A percentile compares a stretch with the other conserved stretches of the same genome.
These are phyloP conservation scores for Colletotrichum navitas DNA, from an alignment of 2,329 filamentous ascomycete genomes.

Conservation along the genomic window DNA sequence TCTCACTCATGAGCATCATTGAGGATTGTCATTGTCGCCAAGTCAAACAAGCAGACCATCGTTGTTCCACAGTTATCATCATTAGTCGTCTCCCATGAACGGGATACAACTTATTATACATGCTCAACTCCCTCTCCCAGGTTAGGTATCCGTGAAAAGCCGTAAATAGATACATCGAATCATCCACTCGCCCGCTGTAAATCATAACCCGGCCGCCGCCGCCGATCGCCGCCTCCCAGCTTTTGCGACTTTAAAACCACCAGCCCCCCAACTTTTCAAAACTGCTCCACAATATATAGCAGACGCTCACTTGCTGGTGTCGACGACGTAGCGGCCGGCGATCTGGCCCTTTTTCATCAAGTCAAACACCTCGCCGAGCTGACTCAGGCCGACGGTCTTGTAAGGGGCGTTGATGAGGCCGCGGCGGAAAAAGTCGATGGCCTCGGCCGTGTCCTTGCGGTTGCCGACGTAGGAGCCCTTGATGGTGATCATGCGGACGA, in stretches of 20 bases:
- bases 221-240: slow-evolving; percentile 15
- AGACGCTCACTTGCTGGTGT: slow-evolving; percentile 71
- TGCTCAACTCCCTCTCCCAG: slow-evolving; percentile 35
- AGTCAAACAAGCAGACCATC: background rate
- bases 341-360: slow-evolving; percentile 79
- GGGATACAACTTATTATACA: slow-evolving; percentile 32
- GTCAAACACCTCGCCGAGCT: slow-evolving; percentile 85
- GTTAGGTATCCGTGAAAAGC: slow-evolving; percentile 26
- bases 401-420: slow-evolving; percentile 89
- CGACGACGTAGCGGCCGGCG: slow-evolving; percentile 83
- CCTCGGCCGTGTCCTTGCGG: slow-evolving; percentile 87
- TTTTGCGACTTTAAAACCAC: slow-evolving; percentile 17
- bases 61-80: slow-evolving; percentile 5
- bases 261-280: background rate
- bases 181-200: slow-evolving; percentile 13
- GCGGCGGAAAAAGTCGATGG: slow-evolving; percentile 87
- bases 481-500: slow-evolving; percentile 91
- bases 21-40: background rate
- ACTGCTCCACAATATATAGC: background rate
- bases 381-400: slow-evolving; percentile 85
- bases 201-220: slow-evolving; percentile 13
- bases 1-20: background rate
- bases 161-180: slow-evolving; percentile 6
- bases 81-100: slow-evolving; percentile 30
- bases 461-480: slow-evolving; percentile 96